These are phyloP conservation scores for Rhizophlyctis rosea DNA, from an alignment of 192 early-diverging fungal species.

Conservation along the genomic window DNA sequence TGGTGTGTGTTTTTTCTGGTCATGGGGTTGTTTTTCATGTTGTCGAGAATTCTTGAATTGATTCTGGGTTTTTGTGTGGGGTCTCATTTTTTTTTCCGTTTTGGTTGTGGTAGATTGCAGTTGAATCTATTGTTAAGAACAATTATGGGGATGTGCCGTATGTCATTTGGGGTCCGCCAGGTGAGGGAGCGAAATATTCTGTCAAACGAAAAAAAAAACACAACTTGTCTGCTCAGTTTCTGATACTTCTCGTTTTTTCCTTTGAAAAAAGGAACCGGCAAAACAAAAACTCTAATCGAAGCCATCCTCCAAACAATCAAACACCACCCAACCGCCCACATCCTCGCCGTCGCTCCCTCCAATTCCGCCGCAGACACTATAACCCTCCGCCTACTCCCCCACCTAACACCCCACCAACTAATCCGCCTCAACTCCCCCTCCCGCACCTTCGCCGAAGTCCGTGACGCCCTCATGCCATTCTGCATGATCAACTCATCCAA, in stretches of 20 bases:
- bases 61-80: not conserved
- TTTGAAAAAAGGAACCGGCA: conserved; percentile 62
- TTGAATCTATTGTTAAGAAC: conserved; percentile 8
- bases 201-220: not conserved
- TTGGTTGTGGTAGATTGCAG: conserved; percentile 19
- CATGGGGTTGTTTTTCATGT: no score
- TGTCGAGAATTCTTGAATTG: no score
- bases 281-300: conserved; percentile 55
- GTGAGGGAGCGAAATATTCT: not conserved
- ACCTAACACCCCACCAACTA: conserved; percentile 34
- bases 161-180: conserved; percentile 28
- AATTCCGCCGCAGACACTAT: conserved; percentile 54
- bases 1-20: no score
- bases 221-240: not conserved
- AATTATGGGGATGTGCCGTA: conserved; percentile 36
- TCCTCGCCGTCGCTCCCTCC: conserved; percentile 54
- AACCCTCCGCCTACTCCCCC: conserved; percentile 39
- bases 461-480: conserved; percentile 41
- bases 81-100: not conserved
- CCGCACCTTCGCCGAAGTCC: conserved; percentile 43
- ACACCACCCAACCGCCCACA: conserved; percentile 32
- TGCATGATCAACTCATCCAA: conserved; percentile 34
- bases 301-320: conserved; percentile 42
- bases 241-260: no score
- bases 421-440: conserved; percentile 45